phyloP scores from a whole-genome alignment of 78 protist species.

The Cavenderia fasciculata region DNA sequence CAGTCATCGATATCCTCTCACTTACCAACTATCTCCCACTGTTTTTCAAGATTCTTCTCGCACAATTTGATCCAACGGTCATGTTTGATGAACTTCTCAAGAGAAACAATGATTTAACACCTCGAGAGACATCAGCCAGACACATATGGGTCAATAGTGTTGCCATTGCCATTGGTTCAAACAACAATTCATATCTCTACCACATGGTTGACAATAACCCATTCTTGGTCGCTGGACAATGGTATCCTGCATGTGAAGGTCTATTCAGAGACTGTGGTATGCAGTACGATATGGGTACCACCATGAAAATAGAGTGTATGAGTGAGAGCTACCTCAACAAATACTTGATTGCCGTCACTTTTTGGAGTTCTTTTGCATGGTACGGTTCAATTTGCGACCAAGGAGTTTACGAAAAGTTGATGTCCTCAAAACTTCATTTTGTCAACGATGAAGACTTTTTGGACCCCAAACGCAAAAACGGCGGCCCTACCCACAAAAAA shows the following conservation, averaged over 20 bases:
- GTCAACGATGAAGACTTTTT: neutral
- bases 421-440: slow-evolving; percentile 14
- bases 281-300: slow-evolving; percentile 7
- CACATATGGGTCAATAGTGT: slow-evolving; percentile 1
- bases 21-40: neutral
- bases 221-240: slow-evolving; percentile 8
- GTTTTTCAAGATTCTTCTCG: neutral
- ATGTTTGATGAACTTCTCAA: no score
- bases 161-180: slow-evolving; percentile 23
- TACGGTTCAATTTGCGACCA: neutral
- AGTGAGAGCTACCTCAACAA: slow-evolving; percentile 1
- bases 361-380: slow-evolving; percentile 45
- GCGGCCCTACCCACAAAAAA: neutral
- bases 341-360: slow-evolving; percentile 5
- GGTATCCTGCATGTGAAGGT: slow-evolving; percentile 49
- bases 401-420: neutral
- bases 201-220: slow-evolving; percentile 1
- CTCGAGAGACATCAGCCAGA: no score
- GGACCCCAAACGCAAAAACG: neutral
- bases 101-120: no score
- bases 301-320: neutral
- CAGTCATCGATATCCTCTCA: neutral
- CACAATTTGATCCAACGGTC: neutral
- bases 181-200: slow-evolving; percentile 8
- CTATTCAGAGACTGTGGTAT: slow-evolving; percentile 68